Evolutionary conservation across 805 yeast genomes (phyloP), one percentile per base, ranked within the genome.

Genomic region (Spathaspora arborariae): DNA sequence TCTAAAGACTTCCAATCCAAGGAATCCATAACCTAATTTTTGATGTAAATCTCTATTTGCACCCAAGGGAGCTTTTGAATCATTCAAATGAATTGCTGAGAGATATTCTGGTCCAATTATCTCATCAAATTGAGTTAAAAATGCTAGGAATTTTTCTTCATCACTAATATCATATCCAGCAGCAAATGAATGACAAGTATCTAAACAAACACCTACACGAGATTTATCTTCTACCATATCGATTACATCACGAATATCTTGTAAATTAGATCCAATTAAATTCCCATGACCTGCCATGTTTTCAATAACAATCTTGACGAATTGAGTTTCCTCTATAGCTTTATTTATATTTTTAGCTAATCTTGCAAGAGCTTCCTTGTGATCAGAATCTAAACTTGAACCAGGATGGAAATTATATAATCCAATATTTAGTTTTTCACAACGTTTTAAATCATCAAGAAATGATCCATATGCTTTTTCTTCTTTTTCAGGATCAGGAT

Each of bases 211-310:
- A 3, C 99, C 98, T n/a, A 94, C 84, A 47, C 99, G 75, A 1
- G 67, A 60, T 63, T 91, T 91, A 58, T 90, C 79, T 1, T 89
- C 85, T n/a, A 94, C 79, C 73, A 81, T 59, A 33, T 79, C 84
- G 39, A 94, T 88, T 13, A 94, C 91, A 19, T 76, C 78, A 22
- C 76, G 71, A 41, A 94, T 72, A 58, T 94, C 98, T 52, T 85
- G 81, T 22, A 92, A 67, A 37, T 78, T 73, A 2, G 92, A 84
- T 1, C 98, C 99, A 37, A 94, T 85, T 50, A 92, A 76, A 51
- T 87, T 85, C 2, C 96, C 97, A 56, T 89, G 95, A 8, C 99
- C 99, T 1, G 99, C 97, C 99, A 94, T 94, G 60, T 92, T 94
- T 59, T 94, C 99, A 49, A 94, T 75, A 10, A 94, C 95, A 39